These are phyloP conservation scores for Cryphonectria nitschkei DNA, from an alignment of 2,329 filamentous ascomycete species.

Conservation along the genomic window DNA sequence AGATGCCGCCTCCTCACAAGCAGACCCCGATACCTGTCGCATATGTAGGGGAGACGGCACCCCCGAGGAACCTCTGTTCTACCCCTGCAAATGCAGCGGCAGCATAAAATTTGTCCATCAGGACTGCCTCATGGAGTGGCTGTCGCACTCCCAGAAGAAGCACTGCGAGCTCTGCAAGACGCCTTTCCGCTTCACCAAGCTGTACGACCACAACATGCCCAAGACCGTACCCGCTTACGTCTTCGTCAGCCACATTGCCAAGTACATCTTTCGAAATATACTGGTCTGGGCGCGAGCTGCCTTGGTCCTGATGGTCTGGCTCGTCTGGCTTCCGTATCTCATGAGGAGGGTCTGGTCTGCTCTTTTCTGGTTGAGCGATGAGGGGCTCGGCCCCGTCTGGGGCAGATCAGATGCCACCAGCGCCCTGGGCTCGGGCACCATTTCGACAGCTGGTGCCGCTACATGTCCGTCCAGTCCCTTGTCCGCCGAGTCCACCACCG, in stretches of 20 bases:
- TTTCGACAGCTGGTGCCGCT: conserved; percentile 35
- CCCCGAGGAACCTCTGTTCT: conserved; percentile 84
- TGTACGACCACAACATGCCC: conserved; percentile 95
- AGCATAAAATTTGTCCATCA: conserved; percentile 99
- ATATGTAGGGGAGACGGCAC: conserved; percentile 94
- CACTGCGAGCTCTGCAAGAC: conserved; percentile 99
- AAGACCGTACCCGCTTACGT: conserved; percentile 76
- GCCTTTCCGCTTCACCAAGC: conserved; percentile 94
- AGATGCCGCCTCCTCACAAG: conserved; percentile 24
- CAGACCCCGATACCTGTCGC: conserved; percentile 82
- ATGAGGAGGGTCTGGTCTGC: conserved; percentile 93
- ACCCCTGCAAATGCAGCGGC: conserved; percentile 97
- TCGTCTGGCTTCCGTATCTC: conserved; percentile 83
- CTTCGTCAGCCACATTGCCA: conserved; percentile 76
- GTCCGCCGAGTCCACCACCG: conserved; percentile 42
- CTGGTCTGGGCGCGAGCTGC: conserved; percentile 78
- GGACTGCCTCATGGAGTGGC: conserved; percentile 97
- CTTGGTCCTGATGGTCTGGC: conserved; percentile 85
- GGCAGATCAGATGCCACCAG: conserved; percentile 29
- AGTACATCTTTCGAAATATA: conserved; percentile 73
- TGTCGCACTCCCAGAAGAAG: conserved; percentile 98
- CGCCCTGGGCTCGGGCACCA: conserved; percentile 32
- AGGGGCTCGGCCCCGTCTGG: conserved; percentile 54
- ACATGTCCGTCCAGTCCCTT: conserved; percentile 47
- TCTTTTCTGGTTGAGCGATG: conserved; percentile 93